These are phyloP conservation scores for Hymenoscyphus infarciens DNA, from an alignment of 2,329 filamentous ascomycete species.

Conservation along the genomic window DNA sequence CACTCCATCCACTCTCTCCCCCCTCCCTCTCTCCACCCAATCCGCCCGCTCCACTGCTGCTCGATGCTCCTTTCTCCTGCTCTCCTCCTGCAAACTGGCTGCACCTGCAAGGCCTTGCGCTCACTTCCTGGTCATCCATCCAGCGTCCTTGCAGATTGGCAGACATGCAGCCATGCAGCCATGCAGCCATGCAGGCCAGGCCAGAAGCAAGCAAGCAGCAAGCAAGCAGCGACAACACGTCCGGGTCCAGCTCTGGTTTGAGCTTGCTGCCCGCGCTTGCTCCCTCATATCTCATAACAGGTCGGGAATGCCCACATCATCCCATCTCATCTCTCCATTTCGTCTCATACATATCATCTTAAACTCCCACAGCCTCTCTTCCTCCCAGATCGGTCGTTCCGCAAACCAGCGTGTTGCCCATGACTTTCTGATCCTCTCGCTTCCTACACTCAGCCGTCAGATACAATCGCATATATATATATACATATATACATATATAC, in stretches of 20 bases:
- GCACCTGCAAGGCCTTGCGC: slow-evolving; percentile 5
- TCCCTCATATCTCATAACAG: slow-evolving; percentile 22
- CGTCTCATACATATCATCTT: neutral
- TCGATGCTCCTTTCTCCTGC: slow-evolving; percentile 2
- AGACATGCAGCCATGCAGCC: neutral
- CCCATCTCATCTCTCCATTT: neutral
- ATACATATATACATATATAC: neutral
- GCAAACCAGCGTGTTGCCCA: slow-evolving; percentile 12
- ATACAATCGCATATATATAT: neutral
- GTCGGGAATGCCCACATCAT: slow-evolving; percentile 8
- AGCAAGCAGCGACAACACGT: neutral
- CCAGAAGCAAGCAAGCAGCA: neutral
- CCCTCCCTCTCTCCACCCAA: neutral
- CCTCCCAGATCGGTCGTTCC: neutral
- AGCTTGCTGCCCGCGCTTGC: slow-evolving; percentile 12
- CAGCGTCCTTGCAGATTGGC: neutral
- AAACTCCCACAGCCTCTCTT: slow-evolving; percentile 1
- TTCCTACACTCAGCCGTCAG: slow-evolving; percentile 21
- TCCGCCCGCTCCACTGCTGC: slow-evolving; percentile 4
- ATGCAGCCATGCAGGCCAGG: neutral
- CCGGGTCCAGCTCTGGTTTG: slow-evolving; percentile 7
- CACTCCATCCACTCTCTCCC: neutral
- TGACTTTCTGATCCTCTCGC: slow-evolving; percentile 11
- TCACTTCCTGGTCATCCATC: neutral
- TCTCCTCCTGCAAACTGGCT: slow-evolving; percentile 5